Evolutionary conservation across 495 filamentous ascomycete genomes (phyloP), one percentile per base, ranked within the genome.

Genomic region (Halenospora varia): DNA sequence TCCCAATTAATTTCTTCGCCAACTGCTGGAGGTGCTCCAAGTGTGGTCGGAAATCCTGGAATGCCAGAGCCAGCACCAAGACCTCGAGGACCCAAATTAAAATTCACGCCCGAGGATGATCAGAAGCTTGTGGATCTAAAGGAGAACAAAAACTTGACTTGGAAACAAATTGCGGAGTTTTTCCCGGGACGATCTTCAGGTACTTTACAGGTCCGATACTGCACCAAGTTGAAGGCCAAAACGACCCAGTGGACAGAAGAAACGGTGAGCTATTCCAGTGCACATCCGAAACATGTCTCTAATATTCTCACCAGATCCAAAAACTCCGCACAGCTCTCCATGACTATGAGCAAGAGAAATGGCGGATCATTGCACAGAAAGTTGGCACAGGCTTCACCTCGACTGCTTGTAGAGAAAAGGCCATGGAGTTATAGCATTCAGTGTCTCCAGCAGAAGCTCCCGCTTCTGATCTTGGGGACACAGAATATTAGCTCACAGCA

Each of bases 121-220:
- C 81, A 83, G 49, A 73, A 93, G 49, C 73, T 96, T 40, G 83
- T 96, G 18, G 89, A 93, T 57, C 74, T 96, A 51, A 96, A 96
- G 70, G 92, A 96, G 72, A 89, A 92, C 59, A 93, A 92, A 68
- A 88, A 87, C 62, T 78, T 96, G 63, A 91, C 92, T 9, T 96
- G 92, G 92, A 95, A 94, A 68, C 91, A 96, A 77, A 96, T 96
- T 62, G 88, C 89, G 53, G 90, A 95, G 65, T 96, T 93, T 72
- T 96, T 96, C 63, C 92, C 92, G 8, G 92, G 91, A 10, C 77
- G 92, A 48, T 90, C 88, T 42, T 91, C 87, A 25, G 90, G 90
- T 40, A 96, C 92, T 29, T 73, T 96, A 53, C 92, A 96, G 67
- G 92, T 96, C 59, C 85, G 91, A 11, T 96, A 96, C 69, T 96